A percentile compares a stretch with the other conserved stretches of the same genome.
Evolutionary conservation across 768 basidiomycete species (phyloP).

Genomic region (Termitomyces sp.): DNA sequence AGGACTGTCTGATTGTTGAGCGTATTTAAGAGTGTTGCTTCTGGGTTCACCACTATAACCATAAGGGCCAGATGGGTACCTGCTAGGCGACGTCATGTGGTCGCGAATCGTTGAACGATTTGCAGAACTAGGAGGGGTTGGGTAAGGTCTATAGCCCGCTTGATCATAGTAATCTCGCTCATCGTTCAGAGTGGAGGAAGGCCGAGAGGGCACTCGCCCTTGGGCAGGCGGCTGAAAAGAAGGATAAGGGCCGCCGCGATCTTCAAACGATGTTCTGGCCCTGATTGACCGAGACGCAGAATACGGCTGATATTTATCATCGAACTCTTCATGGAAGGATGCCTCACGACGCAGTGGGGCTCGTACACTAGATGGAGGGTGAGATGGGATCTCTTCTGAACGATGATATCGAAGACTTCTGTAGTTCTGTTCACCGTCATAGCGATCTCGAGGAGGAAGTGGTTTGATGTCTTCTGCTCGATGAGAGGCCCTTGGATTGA

Average conservation of each 20-base stretch:
- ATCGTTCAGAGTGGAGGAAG: slow-evolving; percentile 12
- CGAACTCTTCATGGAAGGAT: slow-evolving; percentile 18
- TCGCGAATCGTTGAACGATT: slow-evolving; percentile 14
- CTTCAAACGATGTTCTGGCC: slow-evolving; percentile 23
- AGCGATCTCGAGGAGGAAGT: slow-evolving; percentile 5
- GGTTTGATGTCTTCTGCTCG: slow-evolving; percentile 9
- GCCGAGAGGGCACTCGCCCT: slow-evolving; percentile 5
- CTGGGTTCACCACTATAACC: slow-evolving; percentile 7
- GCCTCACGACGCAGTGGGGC: slow-evolving; percentile 12
- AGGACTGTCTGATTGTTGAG: slow-evolving; percentile 14
- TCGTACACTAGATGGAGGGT: slow-evolving; percentile 1
- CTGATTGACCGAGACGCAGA: slow-evolving; percentile 18
- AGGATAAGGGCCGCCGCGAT: slow-evolving; percentile 11
- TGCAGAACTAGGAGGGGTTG: slow-evolving; percentile 16
- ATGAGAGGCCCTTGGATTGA: slow-evolving; percentile 4
- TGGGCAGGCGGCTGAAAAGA: slow-evolving; percentile 3
- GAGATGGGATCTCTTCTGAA: slow-evolving; percentile 6
- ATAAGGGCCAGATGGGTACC: slow-evolving; percentile 3
- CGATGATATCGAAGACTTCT: slow-evolving; percentile 7
- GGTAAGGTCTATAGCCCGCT: slow-evolving; percentile 11
- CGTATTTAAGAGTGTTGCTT: slow-evolving; percentile 17
- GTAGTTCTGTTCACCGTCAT: slow-evolving; percentile 8
- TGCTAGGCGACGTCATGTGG: slow-evolving; percentile 3
- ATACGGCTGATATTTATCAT: slow-evolving; percentile 10
- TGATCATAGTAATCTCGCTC: slow-evolving; percentile 14